Base-by-base conservation (phyloP, 805 yeast genomes). In the Jamesozyma hellenica region DNA sequence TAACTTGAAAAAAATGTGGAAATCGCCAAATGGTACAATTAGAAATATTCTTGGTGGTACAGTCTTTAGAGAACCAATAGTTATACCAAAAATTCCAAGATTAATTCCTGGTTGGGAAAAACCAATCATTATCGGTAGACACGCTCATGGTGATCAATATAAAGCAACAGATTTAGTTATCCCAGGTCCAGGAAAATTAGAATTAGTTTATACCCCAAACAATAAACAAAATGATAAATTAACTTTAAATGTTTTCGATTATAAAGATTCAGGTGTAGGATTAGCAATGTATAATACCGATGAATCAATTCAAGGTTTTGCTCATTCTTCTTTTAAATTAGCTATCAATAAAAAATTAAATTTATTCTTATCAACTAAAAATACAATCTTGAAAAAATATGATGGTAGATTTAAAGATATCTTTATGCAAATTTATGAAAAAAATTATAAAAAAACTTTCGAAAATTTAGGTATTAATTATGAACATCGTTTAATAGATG, bases 41-140 rank as follows among this genome's bases (percentile, higher is more conserved):
- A 72, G 92, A 67, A 82, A 82, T 61, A 80, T 82, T 40, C 62
- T 82, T 46, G 84, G 83, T 28, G 92, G 92, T 51, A 82, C 92
- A 17, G 90, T 82, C 26, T 82, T 82, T 64, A 74, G 92, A 63
- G 92, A 82, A 58, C 85, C 88, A 40, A 82, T 82, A 56, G 82
- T 82, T 42, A 81, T 82, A 48, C 79, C 81, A 33, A 76, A 79
- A 57, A 75, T 82, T 38, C 92, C 92, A 42, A 68, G 92, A 55
- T 65, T 82, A 41, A 77, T 82, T 32, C 85, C 86, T 26, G 76
- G 78, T 28, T 82, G 92, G 92, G 77, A 79, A 55, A 72, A 81
- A 55, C 90, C 90, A 44, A 82, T 82, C 53, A 77, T 82, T 40
- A 82, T 82, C 50, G 92, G 92, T 42, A 78, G 92, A 75, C 92